Conservation (phyloP, 108 stramenopile genomes). For the Discostella stelligeroides region DNA sequence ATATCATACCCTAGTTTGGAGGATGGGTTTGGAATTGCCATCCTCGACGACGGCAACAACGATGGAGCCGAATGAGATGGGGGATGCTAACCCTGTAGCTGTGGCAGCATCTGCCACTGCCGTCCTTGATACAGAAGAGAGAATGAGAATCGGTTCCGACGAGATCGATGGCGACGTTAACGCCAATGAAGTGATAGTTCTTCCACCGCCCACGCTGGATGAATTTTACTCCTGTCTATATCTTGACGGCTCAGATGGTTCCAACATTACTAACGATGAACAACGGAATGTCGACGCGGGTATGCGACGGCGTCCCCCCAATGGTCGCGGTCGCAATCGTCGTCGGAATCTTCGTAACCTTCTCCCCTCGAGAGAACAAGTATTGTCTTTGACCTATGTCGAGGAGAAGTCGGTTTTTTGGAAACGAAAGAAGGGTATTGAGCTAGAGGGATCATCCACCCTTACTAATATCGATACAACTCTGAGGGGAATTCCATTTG, state of each 20-base stretch:
- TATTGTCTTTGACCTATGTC: conserved; percentile 59
- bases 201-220: conserved; percentile 9
- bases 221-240: conserved; percentile 26
- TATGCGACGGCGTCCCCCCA: no score
- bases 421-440: conserved; percentile 19
- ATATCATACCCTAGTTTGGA: conserved; percentile 75
- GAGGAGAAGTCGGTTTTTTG: conserved; percentile 71
- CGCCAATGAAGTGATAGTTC: not conserved
- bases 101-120: not conserved
- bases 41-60: conserved; percentile 19
- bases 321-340: no score
- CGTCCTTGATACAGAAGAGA: no score
- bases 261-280: not conserved
- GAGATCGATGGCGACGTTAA: not conserved
- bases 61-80: conserved; percentile 17
- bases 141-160: not conserved
- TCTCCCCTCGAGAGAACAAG: not conserved
- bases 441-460: not conserved
- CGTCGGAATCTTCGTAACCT: not conserved
- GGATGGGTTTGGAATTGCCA: conserved; percentile 64
- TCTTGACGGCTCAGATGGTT: not conserved
- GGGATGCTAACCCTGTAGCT: not conserved
- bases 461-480: not conserved
- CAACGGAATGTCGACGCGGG: not conserved
- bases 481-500: not conserved